Evolutionary conservation across 1,284 basidiomycete species (phyloP).

Genomic region (Ceratobasidium theobromae): DNA sequence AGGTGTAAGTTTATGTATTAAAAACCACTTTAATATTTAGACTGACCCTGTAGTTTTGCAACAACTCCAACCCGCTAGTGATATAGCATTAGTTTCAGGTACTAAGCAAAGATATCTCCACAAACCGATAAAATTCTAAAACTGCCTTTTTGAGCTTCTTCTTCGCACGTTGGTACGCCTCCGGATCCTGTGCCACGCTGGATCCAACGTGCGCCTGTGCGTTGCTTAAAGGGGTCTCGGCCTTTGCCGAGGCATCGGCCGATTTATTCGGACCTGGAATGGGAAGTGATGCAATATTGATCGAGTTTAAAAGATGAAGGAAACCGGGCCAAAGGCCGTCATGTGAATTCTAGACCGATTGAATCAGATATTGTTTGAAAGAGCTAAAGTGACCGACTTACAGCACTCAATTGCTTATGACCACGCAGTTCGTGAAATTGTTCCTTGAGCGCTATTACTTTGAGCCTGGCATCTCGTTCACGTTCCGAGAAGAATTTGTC

Average conservation of each 20-base stretch:
- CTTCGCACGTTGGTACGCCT: slow-evolving; percentile 80
- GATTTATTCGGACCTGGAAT: slow-evolving; percentile 3
- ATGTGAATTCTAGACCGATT: slow-evolving; percentile 24
- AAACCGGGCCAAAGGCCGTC: slow-evolving; percentile 34
- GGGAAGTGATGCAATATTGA: slow-evolving; percentile 4
- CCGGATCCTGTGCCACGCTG: slow-evolving; percentile 55
- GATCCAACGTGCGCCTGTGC: slow-evolving; percentile 14
- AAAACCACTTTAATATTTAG: neutral
- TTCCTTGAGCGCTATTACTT: slow-evolving; percentile 55
- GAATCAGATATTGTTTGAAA: neutral
- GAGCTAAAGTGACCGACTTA: slow-evolving; percentile 42
- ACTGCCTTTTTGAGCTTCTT: slow-evolving; percentile 81
- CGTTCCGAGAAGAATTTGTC: slow-evolving; percentile 77
- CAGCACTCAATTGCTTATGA: slow-evolving; percentile 68
- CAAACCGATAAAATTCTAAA: slow-evolving; percentile 76
- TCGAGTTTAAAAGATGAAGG: slow-evolving; percentile 31
- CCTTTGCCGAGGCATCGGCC: slow-evolving; percentile 25
- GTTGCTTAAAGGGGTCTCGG: slow-evolving; percentile 10
- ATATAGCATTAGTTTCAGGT: slow-evolving; percentile 16
- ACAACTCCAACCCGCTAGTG: slow-evolving; percentile 68
- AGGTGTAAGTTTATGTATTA: slow-evolving; percentile 25
- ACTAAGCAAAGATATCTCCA: neutral
- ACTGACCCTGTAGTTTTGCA: slow-evolving; percentile 84
- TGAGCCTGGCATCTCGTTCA: slow-evolving; percentile 66
- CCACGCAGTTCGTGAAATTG: slow-evolving; percentile 76